These are phyloP conservation scores for Chlorophyllum brunneum DNA, from an alignment of 768 basidiomycete species.

Conservation along the genomic window DNA sequence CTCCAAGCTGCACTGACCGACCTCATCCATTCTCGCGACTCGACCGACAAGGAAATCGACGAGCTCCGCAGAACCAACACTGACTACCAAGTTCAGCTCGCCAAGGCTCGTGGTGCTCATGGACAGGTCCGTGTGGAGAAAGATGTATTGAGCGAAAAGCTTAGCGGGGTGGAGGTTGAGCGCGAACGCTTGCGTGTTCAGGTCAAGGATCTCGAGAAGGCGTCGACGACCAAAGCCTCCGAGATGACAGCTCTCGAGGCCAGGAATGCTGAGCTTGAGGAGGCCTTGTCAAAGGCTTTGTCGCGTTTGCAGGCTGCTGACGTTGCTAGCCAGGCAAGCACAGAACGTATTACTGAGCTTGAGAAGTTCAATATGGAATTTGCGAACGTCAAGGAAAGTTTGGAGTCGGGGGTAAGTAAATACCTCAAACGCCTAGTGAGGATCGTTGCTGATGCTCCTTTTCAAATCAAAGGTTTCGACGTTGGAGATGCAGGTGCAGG, in stretches of 20 bases:
- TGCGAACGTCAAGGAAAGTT: constrained; percentile 47
- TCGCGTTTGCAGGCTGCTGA: constrained; percentile 72
- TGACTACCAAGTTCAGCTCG: constrained; percentile 69
- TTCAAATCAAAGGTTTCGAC: constrained; percentile 45
- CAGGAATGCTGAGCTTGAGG: constrained; percentile 61
- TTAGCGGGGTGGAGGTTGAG: constrained; percentile 56
- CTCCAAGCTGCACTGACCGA: constrained; percentile 63
- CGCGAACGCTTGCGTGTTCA: constrained; percentile 57
- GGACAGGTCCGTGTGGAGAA: constrained; percentile 83
- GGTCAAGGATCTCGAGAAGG: constrained; percentile 49
- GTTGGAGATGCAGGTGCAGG: constrained; percentile 54
- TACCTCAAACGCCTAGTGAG: constrained; percentile 6
- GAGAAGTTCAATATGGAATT: constrained; percentile 60
- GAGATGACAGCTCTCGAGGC: constrained; percentile 46
- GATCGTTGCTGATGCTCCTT: constrained; percentile 15
- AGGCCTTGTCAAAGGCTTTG: constrained; percentile 69
- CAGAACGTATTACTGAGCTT: constrained; percentile 56
- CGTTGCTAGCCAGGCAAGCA: constrained; percentile 54
- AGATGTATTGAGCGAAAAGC: constrained; percentile 63
- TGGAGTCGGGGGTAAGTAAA: constrained; percentile 56
- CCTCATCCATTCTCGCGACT: constrained; percentile 52
- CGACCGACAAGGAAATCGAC: constrained; percentile 59
- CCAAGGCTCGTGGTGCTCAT: constrained; percentile 73
- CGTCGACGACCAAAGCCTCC: constrained; percentile 36
- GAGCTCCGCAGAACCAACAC: constrained; percentile 65